These are phyloP conservation scores for Tylopilus intermedius DNA, from an alignment of 768 basidiomycete genomes.

Conservation along the genomic window DNA sequence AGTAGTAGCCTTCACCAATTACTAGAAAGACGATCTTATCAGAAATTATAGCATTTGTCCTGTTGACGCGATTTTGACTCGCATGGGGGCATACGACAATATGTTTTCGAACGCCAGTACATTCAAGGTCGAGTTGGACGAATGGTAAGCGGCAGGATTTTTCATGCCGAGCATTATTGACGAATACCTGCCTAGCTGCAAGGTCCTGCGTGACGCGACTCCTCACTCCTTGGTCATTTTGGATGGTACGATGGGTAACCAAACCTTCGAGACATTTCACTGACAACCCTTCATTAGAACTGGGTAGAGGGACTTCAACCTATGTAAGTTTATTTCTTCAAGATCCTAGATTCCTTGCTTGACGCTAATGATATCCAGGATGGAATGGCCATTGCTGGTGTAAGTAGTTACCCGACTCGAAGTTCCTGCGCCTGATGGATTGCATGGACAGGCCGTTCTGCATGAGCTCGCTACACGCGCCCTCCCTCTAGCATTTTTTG, in stretches of 20 bases:
- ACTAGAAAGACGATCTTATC: slow-evolving; percentile 4
- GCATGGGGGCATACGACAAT: slow-evolving; percentile 99
- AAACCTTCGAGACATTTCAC: not conserved
- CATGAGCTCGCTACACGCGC: slow-evolving; percentile 94
- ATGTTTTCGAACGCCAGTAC: slow-evolving; percentile 94
- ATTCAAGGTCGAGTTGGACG: slow-evolving; percentile 98
- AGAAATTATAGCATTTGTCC: slow-evolving; percentile 62
- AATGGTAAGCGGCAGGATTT: slow-evolving; percentile 55
- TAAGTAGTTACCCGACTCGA: slow-evolving; percentile 30
- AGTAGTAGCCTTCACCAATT: slow-evolving; percentile 22
- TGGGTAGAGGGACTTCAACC: slow-evolving; percentile 94
- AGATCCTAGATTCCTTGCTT: not conserved
- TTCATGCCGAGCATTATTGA: not conserved
- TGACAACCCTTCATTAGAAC: slow-evolving; percentile 48
- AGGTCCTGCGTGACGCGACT: slow-evolving; percentile 90
- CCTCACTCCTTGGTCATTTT: slow-evolving; percentile 91
- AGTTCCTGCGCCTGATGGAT: slow-evolving; percentile 3
- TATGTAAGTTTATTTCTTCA: slow-evolving; percentile 48
- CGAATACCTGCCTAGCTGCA: slow-evolving; percentile 54
- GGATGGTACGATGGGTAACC: slow-evolving; percentile 57
- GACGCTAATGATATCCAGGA: slow-evolving; percentile 46
- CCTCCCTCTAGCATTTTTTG: slow-evolving; percentile 89
- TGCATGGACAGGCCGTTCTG: slow-evolving; percentile 64
- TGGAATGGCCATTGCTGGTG: slow-evolving; percentile 97
- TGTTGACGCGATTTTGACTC: slow-evolving; percentile 86